A percentile compares a stretch with the other conserved stretches of the same genome.
Evolutionary conservation across 2,329 filamentous ascomycete genomes (phyloP).

Genomic region (Camillea tinctor): DNA sequence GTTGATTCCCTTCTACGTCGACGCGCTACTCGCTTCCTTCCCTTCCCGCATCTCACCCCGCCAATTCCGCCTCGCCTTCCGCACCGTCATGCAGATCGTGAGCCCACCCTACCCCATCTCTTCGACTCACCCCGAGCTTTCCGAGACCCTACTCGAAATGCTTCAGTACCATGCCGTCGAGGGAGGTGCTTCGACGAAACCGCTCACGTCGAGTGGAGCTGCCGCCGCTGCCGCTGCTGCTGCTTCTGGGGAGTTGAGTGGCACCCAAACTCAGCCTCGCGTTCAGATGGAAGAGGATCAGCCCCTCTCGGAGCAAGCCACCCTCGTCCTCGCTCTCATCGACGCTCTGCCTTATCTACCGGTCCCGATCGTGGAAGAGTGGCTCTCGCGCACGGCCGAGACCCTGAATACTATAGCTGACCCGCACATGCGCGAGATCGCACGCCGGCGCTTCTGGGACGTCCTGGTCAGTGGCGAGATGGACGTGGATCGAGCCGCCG

Average conservation of each 20-base stretch:
- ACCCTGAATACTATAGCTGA: conserved; percentile 65
- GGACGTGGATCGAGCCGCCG: conserved; percentile 78
- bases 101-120: conserved; percentile 76
- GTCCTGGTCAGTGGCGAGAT: conserved; percentile 78
- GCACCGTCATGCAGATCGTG: conserved; percentile 77
- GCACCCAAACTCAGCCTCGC: not conserved
- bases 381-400: conserved; percentile 71
- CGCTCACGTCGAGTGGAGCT: conserved; percentile 39
- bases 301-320: conserved; percentile 72
- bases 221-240: conserved; percentile 33
- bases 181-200: conserved; percentile 47
- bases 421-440: conserved; percentile 58
- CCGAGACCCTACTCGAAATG: conserved; percentile 78
- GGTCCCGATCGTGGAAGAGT: conserved; percentile 70
- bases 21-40: conserved; percentile 77
- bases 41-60: conserved; percentile 74
- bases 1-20: conserved; percentile 80
- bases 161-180: conserved; percentile 62
- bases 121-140: conserved; percentile 71
- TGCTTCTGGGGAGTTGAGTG: not conserved
- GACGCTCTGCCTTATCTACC: conserved; percentile 76
- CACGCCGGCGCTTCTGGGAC: conserved; percentile 74
- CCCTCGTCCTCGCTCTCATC: conserved; percentile 72
- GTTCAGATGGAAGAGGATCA: not conserved
- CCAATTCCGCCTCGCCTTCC: conserved; percentile 87